Base-by-base conservation (phyloP, 495 filamentous ascomycete genomes). In the Alectoria sarmentosa region DNA sequence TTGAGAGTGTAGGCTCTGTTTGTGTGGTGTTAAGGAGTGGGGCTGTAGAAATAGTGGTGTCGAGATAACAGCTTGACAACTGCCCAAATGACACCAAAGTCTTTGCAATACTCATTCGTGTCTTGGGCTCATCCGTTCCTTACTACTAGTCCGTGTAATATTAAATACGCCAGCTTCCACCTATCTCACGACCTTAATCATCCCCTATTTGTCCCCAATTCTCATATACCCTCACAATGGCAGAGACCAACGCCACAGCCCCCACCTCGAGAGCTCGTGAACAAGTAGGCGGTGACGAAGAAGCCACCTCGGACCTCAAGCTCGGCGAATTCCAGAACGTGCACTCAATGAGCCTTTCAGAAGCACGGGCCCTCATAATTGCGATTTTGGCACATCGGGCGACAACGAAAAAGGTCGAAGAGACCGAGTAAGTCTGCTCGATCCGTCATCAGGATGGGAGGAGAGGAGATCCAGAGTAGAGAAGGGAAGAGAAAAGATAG, bases 281-380 rank as follows among this genome's bases (percentile, higher is more conserved):
- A 62, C 74, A 84, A 23, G 83, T 88, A 13, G 81, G 88, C 60
- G 90, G 89, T 71, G 90, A 96, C 70, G 92, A 97, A 76, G 93
- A 97, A 79, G 92, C 92, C 6, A 84, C 85, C 44, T 81, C 85
- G 8, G 85, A 87, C 42, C 85, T 97, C 62, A 86, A 84, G 70
- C 89, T 98, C 36, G 94, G 94, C 75, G 93, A 96, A 69, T 96
- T 98, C 76, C 83, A 91, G 68, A 80, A 90, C 72, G 90, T 92
- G 42, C 90, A 92, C 68, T 90, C 90, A 4, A 81, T 98, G 61
- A 93, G 90, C 39, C 80, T 96, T 38, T 92, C 89, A 17, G 94
- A 96, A 73, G 92, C 93, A n/a, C 83, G 90, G 65, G 82, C 96
- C 42, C 86, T 97, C 68, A 90, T 98, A 67, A 90, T 90, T 72